Evolutionary conservation across 2,329 filamentous ascomycete species (phyloP), one percentile per base, ranked within the genome.

Genomic region (Stromatinia cepivora): DNA sequence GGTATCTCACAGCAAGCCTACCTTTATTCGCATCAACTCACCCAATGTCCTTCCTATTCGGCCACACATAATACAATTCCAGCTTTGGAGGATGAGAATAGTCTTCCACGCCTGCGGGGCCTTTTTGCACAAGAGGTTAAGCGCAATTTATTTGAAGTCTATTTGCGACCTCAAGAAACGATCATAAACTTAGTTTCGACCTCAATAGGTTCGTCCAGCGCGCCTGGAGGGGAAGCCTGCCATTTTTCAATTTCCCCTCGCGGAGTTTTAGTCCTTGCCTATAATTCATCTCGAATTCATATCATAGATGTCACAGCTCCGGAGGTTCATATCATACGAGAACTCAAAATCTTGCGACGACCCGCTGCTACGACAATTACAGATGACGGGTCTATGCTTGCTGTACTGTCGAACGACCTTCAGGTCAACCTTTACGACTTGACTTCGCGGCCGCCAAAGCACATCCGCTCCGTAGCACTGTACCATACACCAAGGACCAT

Each of bases 371-470:
- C 91, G 20, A 92, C 92, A 66, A 90, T 97, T 72, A 86, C 91
- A 52, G 92, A 97, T 75, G 88, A 94, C 79, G 92, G 90, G 22
- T 87, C 86, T 15, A 81, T 92, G 15, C 83, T 97, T 45, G 93
- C 92, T 1, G 92, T 97, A 8, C 82, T 95, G 61, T 93, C 92
- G 36, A 92, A 87, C 8, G 90, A 92, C 72, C 91, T 94, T 81
- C 91, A 94, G 78, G 90, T 96, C 71, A 92, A 97, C 75, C 80
- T 97, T n/a, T 97, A 97, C 79, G 87, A 91, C 74, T 84, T 97
- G 34, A 82, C 83, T 4, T 79, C 84, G 67, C 81, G 83, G 7
- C 89, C 90, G 57, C 91, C 90, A 22, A 89, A 87, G 75, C 86
- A 91, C 72, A 86, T 87, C n/a, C 89, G 90, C 76, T 90, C 90